phyloP scores from a whole-genome alignment of 371 early-diverging fungal genomes.

The Chytridiales sp. region DNA sequence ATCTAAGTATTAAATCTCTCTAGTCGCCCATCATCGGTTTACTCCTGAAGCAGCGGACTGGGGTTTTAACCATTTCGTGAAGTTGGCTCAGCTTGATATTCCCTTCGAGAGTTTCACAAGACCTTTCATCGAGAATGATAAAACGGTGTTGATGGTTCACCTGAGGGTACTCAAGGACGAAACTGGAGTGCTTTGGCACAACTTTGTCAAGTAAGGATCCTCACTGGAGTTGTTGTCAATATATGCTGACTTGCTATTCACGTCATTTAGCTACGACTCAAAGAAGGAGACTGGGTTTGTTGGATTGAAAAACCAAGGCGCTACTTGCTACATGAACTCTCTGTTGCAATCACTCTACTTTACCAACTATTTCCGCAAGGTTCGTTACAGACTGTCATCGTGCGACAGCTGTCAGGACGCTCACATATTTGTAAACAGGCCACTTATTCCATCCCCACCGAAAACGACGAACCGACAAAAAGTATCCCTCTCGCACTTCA shows the following conservation, averaged over 20 bases:
- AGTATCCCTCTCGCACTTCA: constrained; percentile 88
- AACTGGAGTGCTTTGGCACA: constrained; percentile 92
- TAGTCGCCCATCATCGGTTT: constrained; percentile 82
- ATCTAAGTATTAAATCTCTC: background rate
- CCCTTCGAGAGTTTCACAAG: constrained; percentile 49
- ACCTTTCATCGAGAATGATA: constrained; percentile 66
- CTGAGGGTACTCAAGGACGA: constrained; percentile 79
- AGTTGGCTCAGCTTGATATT: constrained; percentile 51
- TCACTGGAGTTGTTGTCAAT: background rate
- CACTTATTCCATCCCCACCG: constrained; percentile 87
- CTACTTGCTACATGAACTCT: constrained; percentile 99
- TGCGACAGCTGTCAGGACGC: background rate
- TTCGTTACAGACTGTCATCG: constrained; percentile 3
- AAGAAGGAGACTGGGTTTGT: constrained; percentile 89
- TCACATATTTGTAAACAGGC: constrained; percentile 44
- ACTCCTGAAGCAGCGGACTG: constrained; percentile 81
- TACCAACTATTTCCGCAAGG: constrained; percentile 90
- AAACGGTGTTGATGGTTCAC: constrained; percentile 61
- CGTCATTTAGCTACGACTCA: constrained; percentile 69
- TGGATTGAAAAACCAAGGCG: constrained; percentile 97
- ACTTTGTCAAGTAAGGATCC: constrained; percentile 66
- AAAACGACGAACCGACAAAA: constrained; percentile 77
- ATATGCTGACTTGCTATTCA: background rate
- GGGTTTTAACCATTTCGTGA: constrained; percentile 84
- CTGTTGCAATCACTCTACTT: constrained; percentile 95